Evolutionary conservation across 2,329 filamentous ascomycete genomes (phyloP).

Genomic region (Penicillium italicum): DNA sequence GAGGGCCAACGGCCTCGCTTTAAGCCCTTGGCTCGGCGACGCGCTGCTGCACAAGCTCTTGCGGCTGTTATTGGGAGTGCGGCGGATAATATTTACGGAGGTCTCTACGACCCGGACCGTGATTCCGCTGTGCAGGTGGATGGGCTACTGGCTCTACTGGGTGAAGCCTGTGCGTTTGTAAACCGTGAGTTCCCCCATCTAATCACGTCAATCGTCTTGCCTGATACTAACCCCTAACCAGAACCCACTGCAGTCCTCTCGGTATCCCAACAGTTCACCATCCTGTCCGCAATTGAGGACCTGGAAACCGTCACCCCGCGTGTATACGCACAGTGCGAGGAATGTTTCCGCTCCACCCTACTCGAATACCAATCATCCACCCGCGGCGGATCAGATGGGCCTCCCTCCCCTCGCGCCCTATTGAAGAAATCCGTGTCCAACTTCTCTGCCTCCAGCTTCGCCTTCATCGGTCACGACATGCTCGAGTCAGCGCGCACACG

Average conservation of each 20-base stretch:
- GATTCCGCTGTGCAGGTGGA: constrained; percentile 86
- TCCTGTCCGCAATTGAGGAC: constrained; percentile 76
- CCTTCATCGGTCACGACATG: constrained; percentile 71
- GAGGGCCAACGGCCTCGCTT: constrained; percentile 43
- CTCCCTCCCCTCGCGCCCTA: constrained; percentile 60
- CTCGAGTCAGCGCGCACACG: constrained; percentile 48
- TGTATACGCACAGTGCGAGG: constrained; percentile 70
- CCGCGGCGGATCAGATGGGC: constrained; percentile 26
- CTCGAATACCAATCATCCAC: constrained; percentile 62
- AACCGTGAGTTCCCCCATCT: constrained; percentile 46
- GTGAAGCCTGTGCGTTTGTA: constrained; percentile 76
- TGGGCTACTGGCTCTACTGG: constrained; percentile 75
- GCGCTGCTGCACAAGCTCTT: constrained; percentile 69
- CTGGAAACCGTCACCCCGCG: constrained; percentile 69
- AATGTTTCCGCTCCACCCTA: constrained; percentile 73
- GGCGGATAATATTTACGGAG: constrained; percentile 85
- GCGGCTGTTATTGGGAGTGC: constrained; percentile 81
- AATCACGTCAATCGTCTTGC: background rate
- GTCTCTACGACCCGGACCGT: constrained; percentile 75
- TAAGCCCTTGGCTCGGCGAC: constrained; percentile 58
- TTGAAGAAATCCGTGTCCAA: constrained; percentile 61
- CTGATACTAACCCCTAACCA: constrained; percentile 23
- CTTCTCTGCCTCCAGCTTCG: constrained; percentile 58
- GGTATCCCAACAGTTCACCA: constrained; percentile 67
- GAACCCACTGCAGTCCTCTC: constrained; percentile 60